phyloP scores from a whole-genome alignment of 495 filamentous ascomycete genomes.

The Amniculicola lignicola region DNA sequence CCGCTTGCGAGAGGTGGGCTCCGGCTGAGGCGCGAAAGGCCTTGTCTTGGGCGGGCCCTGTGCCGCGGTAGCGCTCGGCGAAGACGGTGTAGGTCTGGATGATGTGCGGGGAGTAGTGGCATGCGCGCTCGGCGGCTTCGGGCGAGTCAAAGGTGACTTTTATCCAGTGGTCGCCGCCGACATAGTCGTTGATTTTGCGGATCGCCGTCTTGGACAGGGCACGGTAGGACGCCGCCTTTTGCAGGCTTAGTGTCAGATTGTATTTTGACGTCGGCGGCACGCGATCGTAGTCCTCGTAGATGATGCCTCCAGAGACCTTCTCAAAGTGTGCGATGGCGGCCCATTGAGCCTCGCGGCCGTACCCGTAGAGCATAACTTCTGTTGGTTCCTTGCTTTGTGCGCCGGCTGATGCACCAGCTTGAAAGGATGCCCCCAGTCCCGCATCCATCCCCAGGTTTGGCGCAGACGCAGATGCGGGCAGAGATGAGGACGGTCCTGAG shows the following conservation, averaged over 20 bases:
- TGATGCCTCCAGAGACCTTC: conserved; percentile 63
- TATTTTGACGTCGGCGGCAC: conserved; percentile 63
- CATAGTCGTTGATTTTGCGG: conserved; percentile 68
- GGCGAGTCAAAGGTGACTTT: conserved; percentile 87
- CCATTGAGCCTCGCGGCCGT: conserved; percentile 69
- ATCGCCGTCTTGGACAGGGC: conserved; percentile 66
- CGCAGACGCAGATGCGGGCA: conserved; percentile 26
- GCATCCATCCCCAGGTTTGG: conserved; percentile 16
- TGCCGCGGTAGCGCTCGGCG: conserved; percentile 71
- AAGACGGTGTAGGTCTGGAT: conserved; percentile 73
- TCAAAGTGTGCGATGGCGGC: conserved; percentile 84
- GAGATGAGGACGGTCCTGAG: conserved; percentile 35
- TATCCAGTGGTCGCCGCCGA: conserved; percentile 83
- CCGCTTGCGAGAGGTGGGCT: conserved; percentile 31
- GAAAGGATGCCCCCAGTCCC: conserved; percentile 19
- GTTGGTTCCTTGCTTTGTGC: conserved; percentile 57
- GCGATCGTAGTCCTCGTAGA: conserved; percentile 88
- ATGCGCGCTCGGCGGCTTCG: conserved; percentile 71
- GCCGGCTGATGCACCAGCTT: conserved; percentile 37
- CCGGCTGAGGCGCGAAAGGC: conserved; percentile 48
- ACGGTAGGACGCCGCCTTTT: conserved; percentile 47
- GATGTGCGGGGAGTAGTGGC: conserved; percentile 70
- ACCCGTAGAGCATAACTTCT: conserved; percentile 83
- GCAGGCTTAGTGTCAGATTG: conserved; percentile 54
- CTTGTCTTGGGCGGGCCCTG: conserved; percentile 64